A percentile compares a stretch with the other conserved stretches of the same genome.
Conservation (phyloP, 208 protist genomes). For the Trypanosoma conorhini region DNA sequence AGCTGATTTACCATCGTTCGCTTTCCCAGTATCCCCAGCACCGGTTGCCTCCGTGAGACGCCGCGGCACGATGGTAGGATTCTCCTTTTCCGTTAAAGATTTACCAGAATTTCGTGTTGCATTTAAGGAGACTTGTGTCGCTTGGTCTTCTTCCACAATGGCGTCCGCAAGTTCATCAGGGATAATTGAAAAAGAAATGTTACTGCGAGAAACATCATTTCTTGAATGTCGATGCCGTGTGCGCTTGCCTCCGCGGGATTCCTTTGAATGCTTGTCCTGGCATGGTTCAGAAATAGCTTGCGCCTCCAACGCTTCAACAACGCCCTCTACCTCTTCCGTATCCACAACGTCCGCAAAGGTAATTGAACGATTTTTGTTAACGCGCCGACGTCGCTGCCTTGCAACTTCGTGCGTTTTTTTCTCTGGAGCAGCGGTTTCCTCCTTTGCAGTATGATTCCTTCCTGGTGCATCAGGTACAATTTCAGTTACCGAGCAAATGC, state of each 20-base stretch:
- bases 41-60: neutral
- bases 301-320: slow-evolving; percentile 4
- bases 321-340: slow-evolving; percentile 8
- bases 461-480: neutral
- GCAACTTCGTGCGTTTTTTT: neutral
- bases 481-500: slow-evolving; percentile 5
- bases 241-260: neutral
- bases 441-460: neutral
- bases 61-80: neutral
- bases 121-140: neutral
- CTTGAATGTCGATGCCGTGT: slow-evolving; percentile 2
- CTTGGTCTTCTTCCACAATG: neutral
- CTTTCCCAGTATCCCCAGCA: neutral
- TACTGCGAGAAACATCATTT: slow-evolving; percentile 4
- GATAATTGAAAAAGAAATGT: slow-evolving; percentile 10
- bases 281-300: neutral
- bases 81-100: neutral
- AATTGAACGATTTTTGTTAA: slow-evolving; percentile 47
- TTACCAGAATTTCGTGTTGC: neutral
- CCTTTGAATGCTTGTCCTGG: neutral
- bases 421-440: slow-evolving; percentile 3
- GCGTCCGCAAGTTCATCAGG: slow-evolving; percentile 2
- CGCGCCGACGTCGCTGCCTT: slow-evolving; percentile 32
- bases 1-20: neutral
- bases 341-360: slow-evolving; percentile 47